These are phyloP conservation scores for Scheffersomyces stipitis DNA, from an alignment of 805 yeast species.

Conservation along the genomic window DNA sequence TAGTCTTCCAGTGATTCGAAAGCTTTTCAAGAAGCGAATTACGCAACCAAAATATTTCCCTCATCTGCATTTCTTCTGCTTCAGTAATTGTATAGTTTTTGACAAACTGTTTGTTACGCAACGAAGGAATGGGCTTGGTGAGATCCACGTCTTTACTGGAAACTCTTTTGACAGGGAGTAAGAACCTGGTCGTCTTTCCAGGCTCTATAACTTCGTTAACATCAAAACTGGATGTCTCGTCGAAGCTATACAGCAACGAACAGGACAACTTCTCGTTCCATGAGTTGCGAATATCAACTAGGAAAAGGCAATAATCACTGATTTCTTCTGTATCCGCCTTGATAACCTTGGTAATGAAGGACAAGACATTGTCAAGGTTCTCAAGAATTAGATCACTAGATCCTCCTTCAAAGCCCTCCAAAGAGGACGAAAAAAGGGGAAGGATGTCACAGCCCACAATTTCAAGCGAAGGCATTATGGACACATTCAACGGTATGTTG, in stretches of 20 bases:
- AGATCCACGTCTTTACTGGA: conserved; percentile 42
- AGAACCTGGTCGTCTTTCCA: conserved; percentile 46
- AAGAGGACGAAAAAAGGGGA: conserved; percentile 44
- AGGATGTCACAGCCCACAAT: conserved; percentile 73
- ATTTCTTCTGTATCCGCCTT: conserved; percentile 22
- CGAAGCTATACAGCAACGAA: conserved; percentile 31
- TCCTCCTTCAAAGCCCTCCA: conserved; percentile 14
- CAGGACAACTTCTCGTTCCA: conserved; percentile 59
- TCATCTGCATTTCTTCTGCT: conserved; percentile 56
- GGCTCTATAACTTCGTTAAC: conserved; percentile 31
- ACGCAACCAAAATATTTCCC: conserved; percentile 80
- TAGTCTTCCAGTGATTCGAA: conserved; percentile 63
- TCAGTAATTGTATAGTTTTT: conserved; percentile 53
- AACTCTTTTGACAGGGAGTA: conserved; percentile 69
- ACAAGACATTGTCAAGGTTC: conserved; percentile 28
- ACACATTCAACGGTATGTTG: conserved; percentile 64
- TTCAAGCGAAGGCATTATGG: conserved; percentile 73
- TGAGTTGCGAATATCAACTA: conserved; percentile 77
- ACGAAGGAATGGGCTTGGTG: conserved; percentile 63
- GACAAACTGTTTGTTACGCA: conserved; percentile 68
- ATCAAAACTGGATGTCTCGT: conserved; percentile 18
- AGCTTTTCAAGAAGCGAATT: conserved; percentile 59
- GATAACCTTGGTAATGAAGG: conserved; percentile 24
- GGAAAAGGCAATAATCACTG: conserved; percentile 59
- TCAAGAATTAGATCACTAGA: conserved; percentile 1